These are phyloP conservation scores for Ceriops zippeliana DNA, from an alignment of 345 rosid species.

Conservation along the genomic window DNA sequence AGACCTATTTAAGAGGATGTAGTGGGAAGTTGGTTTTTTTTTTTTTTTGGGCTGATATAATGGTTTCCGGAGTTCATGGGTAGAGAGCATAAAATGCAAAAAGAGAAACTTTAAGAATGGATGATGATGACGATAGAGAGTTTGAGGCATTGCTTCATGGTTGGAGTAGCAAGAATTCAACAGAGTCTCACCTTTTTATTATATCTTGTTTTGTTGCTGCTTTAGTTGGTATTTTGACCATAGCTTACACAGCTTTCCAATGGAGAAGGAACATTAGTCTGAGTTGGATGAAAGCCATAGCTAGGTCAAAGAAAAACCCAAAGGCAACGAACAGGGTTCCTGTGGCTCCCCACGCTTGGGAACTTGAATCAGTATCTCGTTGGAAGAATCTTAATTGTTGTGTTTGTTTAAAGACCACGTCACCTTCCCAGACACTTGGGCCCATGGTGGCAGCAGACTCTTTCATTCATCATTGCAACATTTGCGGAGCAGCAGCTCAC, in stretches of 20 bases:
- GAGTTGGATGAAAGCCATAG: slow-evolving; percentile 92
- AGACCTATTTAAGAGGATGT: not conserved
- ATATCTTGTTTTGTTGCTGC: slow-evolving; percentile 67
- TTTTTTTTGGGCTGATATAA: not conserved
- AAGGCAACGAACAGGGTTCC: slow-evolving; percentile 75
- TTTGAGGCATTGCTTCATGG: slow-evolving; percentile 40
- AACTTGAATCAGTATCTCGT: slow-evolving; percentile 55
- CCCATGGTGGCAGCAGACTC: slow-evolving; percentile 55
- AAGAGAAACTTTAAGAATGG: slow-evolving; percentile 42
- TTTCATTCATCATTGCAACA: slow-evolving; percentile 54
- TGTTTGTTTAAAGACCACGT: slow-evolving; percentile 73
- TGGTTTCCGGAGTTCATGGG: not conserved
- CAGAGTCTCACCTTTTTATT: slow-evolving; percentile 59
- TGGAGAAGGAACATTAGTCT: slow-evolving; percentile 95
- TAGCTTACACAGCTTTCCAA: slow-evolving; percentile 84
- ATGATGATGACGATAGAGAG: slow-evolving; percentile 53
- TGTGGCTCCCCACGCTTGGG: slow-evolving; percentile 72
- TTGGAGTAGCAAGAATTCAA: slow-evolving; percentile 47
- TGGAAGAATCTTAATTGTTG: slow-evolving; percentile 82
- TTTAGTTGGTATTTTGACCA: slow-evolving; percentile 74
- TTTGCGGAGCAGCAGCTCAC: slow-evolving; percentile 85
- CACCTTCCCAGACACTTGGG: slow-evolving; percentile 65
- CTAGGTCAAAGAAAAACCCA: slow-evolving; percentile 85
- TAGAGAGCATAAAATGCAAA: slow-evolving; percentile 20
- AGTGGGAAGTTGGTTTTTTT: not conserved